These are phyloP conservation scores for Acer saccharum DNA, from an alignment of 345 rosid genomes.

Conservation along the genomic window DNA sequence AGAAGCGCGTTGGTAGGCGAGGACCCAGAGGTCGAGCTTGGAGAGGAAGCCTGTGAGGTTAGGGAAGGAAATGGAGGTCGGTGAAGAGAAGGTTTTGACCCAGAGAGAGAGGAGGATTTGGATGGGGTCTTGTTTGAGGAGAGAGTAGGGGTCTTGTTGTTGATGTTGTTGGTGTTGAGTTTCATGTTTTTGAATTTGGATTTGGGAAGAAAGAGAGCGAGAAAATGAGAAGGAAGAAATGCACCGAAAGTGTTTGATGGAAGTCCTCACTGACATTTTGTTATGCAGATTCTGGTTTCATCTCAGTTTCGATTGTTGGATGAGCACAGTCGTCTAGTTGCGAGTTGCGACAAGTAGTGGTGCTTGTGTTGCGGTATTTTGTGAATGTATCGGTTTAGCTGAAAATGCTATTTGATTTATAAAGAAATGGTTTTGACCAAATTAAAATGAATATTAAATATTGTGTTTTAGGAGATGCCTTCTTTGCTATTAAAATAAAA, in stretches of 20 bases:
- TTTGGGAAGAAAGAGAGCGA: slow-evolving; percentile 36
- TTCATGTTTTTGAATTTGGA: slow-evolving; percentile 15
- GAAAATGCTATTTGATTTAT: too few species aligned
- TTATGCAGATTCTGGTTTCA: background rate
- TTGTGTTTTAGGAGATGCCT: background rate
- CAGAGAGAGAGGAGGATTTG: slow-evolving; percentile 79
- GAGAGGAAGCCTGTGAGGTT: slow-evolving; percentile 88
- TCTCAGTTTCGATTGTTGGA: background rate
- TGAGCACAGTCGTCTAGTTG: background rate
- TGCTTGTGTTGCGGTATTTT: background rate
- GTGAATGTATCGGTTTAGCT: background rate
- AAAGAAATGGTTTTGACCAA: too few species aligned
- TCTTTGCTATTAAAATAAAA: too few species aligned
- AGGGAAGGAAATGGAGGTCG: slow-evolving; percentile 47
- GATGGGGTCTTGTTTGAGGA: slow-evolving; percentile 81
- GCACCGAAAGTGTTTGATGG: slow-evolving; percentile 65
- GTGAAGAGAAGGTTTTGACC: slow-evolving; percentile 91
- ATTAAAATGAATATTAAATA: too few species aligned
- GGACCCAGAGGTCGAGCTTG: slow-evolving; percentile 88
- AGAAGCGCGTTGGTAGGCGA: slow-evolving; percentile 85
- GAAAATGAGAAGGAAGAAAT: background rate
- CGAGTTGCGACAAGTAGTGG: background rate
- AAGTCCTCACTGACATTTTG: slow-evolving; percentile 49
- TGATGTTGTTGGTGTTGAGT: slow-evolving; percentile 2
- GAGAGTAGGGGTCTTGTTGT: slow-evolving; percentile 51